Percentiles rank a stretch among this genome's conserved stretches.
Evolutionary conservation across 495 filamentous ascomycete species (phyloP).

Genomic region (Ramalina intermedia): DNA sequence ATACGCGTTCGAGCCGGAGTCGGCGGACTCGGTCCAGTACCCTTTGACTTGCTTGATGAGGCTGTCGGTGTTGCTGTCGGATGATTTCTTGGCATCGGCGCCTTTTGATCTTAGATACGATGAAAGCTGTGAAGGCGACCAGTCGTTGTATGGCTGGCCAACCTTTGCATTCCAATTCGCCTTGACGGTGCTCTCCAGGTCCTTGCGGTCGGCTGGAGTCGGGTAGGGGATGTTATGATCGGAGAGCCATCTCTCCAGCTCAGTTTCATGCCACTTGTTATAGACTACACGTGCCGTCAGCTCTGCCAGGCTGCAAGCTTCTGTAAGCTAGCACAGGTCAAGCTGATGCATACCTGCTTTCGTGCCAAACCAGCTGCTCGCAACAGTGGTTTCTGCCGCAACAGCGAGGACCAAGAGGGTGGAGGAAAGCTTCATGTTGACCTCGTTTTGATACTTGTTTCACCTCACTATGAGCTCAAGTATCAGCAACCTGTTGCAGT

Average conservation of each 20-base stretch:
- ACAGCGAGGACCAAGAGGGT: conserved; percentile 56
- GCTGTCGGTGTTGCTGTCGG: conserved; percentile 48
- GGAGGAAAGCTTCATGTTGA: conserved; percentile 59
- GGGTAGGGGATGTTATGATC: conserved; percentile 85
- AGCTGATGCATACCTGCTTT: conserved; percentile 54
- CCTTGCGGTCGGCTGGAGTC: conserved; percentile 68
- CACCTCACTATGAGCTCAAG: neutral
- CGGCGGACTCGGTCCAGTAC: conserved; percentile 62
- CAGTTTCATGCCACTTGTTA: conserved; percentile 98
- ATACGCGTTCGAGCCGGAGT: conserved; percentile 55
- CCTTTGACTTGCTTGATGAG: conserved; percentile 53
- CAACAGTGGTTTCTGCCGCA: conserved; percentile 52
- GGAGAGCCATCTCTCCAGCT: conserved; percentile 92
- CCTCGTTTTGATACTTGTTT: no score
- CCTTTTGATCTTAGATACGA: conserved; percentile 55
- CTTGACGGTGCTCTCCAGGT: conserved; percentile 73
- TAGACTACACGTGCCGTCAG: conserved; percentile 44
- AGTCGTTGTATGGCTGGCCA: conserved; percentile 50
- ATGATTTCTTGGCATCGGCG: conserved; percentile 45
- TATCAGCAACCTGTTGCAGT: neutral
- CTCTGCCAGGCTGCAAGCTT: neutral
- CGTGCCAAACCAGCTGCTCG: conserved; percentile 57
- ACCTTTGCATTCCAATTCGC: conserved; percentile 70
- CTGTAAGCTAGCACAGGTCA: neutral
- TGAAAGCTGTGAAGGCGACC: conserved; percentile 51